A percentile compares a stretch with the other conserved stretches of the same genome.
phyloP scores from a whole-genome alignment of 2,329 filamentous ascomycete genomes.

The Phialophora verrucosa region DNA sequence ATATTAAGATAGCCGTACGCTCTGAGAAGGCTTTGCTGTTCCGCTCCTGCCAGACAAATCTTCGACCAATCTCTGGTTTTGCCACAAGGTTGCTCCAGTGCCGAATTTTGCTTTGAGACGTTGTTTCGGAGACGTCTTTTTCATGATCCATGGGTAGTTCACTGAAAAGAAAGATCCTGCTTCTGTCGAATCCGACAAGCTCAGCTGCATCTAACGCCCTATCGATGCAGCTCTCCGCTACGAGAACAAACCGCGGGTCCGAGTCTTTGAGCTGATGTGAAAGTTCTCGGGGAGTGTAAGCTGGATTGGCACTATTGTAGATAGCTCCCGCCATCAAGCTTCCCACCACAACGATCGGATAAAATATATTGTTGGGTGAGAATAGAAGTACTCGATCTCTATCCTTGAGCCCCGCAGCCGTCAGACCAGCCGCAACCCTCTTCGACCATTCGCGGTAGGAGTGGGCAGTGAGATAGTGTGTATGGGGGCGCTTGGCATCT shows the following conservation, averaged over 20 bases:
- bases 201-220: constrained; percentile 70
- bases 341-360: constrained; percentile 47
- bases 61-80: constrained; percentile 56
- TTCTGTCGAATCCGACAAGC: constrained; percentile 59
- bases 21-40: constrained; percentile 48
- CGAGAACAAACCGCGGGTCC: constrained; percentile 69
- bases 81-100: constrained; percentile 71
- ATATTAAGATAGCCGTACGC: constrained; percentile 56
- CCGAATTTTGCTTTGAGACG: constrained; percentile 28
- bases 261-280: constrained; percentile 54
- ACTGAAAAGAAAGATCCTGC: constrained; percentile 70
- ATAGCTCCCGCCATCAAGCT: constrained; percentile 55
- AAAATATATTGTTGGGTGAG: constrained; percentile 59
- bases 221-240: constrained; percentile 64
- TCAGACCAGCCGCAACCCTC: constrained; percentile 67
- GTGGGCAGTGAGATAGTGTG: constrained; percentile 67
- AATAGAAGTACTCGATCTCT: constrained; percentile 63
- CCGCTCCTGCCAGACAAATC: constrained; percentile 69
- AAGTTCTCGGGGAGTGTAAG: constrained; percentile 55
- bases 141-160: constrained; percentile 42
- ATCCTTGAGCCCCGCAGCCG: constrained; percentile 38
- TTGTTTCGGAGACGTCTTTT: background rate
- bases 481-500: constrained; percentile 70
- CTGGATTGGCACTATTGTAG: constrained; percentile 58
- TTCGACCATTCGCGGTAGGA: constrained; percentile 74